These are phyloP conservation scores for Penicillium soppii DNA, from an alignment of 495 filamentous ascomycete species.

Conservation along the genomic window DNA sequence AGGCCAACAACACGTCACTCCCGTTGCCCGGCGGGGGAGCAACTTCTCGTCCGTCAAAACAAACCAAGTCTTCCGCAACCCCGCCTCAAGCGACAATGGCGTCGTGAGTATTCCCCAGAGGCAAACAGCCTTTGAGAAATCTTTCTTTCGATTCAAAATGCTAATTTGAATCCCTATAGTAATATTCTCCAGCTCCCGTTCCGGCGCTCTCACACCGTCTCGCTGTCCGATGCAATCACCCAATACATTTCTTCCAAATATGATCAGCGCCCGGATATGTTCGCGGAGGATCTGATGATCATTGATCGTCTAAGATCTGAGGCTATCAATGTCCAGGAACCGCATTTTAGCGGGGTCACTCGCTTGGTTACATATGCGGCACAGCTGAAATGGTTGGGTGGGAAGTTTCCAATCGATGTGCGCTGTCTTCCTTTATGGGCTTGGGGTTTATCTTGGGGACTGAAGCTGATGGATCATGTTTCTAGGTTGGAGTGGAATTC, in stretches of 20 bases:
- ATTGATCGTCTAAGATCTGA: conserved; percentile 81
- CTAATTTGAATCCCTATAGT: conserved; percentile 21
- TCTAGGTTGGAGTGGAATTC: conserved; percentile 89
- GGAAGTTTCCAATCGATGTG: conserved; percentile 96
- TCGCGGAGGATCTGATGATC: conserved; percentile 80
- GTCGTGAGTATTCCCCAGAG: conserved; percentile 34
- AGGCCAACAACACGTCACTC: conserved; percentile 36
- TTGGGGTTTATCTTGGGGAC: not conserved
- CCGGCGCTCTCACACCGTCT: conserved; percentile 74
- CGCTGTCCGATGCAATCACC: conserved; percentile 78
- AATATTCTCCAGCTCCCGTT: conserved; percentile 74
- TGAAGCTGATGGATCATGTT: not conserved
- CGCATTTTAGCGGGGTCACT: conserved; percentile 83
- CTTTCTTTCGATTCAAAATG: not conserved
- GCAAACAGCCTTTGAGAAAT: not conserved
- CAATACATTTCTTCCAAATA: conserved; percentile 98
- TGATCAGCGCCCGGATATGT: conserved; percentile 99
- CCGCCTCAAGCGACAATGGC: conserved; percentile 34
- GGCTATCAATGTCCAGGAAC: conserved; percentile 82
- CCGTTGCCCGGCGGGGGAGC: conserved; percentile 37
- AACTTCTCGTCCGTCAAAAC: conserved; percentile 34
- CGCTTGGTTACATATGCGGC: conserved; percentile 88
- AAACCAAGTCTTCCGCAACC: conserved; percentile 26
- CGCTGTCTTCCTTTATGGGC: conserved; percentile 24
- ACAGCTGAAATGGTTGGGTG: conserved; percentile 89